Evolutionary conservation across 2,329 filamentous ascomycete genomes (phyloP).

Genomic region (Calonectria crousiana): DNA sequence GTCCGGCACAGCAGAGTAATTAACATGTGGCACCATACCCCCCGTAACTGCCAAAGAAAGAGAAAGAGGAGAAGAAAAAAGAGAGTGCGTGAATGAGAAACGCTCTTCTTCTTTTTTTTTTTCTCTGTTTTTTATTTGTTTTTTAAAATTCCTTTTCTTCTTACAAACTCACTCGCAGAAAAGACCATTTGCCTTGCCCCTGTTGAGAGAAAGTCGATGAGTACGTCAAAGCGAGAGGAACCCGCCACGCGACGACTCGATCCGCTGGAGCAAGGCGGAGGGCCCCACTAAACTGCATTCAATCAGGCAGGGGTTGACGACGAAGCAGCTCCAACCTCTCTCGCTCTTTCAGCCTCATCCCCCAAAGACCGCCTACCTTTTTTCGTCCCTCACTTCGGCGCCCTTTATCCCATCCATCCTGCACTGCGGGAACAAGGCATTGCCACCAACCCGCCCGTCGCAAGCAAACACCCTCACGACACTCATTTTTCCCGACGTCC

Average conservation of each 20-base stretch:
- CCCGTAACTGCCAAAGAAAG: background rate
- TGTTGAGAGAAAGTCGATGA: constrained; percentile 3
- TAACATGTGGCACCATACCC: constrained; percentile 3
- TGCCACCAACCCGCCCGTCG: background rate
- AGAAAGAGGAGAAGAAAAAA: background rate
- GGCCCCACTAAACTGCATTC: constrained; percentile 13
- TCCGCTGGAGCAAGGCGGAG: constrained; percentile 9
- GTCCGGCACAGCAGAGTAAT: background rate
- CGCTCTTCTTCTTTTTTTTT: background rate
- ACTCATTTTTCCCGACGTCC: background rate
- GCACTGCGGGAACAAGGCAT: background rate
- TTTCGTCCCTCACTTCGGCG: background rate
- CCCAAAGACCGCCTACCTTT: background rate
- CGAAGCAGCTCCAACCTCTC: constrained; percentile 10
- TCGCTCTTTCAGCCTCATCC: constrained; percentile 6
- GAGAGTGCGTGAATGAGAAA: background rate
- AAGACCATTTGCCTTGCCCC: background rate
- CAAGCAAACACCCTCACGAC: background rate
- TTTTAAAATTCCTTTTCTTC: background rate
- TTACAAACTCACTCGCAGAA: background rate
- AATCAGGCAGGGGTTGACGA: constrained; percentile 9
- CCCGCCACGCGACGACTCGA: constrained; percentile 3
- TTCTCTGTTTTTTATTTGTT: background rate
- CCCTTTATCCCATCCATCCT: background rate
- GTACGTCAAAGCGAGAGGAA: constrained; percentile 1